Percentiles rank a stretch among this genome's conserved stretches.
phyloP scores from a whole-genome alignment of 208 protist species.

The Crithidia bombi region DNA sequence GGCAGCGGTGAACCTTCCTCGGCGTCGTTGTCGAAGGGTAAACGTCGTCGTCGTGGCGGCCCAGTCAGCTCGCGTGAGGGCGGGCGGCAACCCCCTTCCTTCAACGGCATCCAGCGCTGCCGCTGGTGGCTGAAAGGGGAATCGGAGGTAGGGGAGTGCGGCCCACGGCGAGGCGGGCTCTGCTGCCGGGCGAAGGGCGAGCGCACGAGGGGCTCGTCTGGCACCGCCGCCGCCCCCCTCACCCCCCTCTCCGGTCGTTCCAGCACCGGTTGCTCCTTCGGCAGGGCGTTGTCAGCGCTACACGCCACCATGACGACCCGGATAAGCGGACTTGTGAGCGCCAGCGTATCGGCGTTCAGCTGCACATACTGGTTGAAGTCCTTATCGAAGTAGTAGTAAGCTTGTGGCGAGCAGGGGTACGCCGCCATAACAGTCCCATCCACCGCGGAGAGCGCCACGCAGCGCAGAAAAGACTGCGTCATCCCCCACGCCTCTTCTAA shows the following conservation, averaged over 20 bases:
- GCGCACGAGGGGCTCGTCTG: neutral
- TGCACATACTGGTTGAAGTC: slow-evolving; percentile 50
- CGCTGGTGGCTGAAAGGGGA: neutral
- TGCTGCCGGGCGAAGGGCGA: neutral
- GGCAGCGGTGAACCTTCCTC: neutral
- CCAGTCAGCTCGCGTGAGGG: slow-evolving; percentile 1
- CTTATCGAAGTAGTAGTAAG: slow-evolving; percentile 57
- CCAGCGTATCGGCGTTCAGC: slow-evolving; percentile 45
- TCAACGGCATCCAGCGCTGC: slow-evolving; percentile 1
- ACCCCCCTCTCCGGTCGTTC: neutral
- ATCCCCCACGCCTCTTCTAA: slow-evolving; percentile 22
- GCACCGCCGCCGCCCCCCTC: neutral
- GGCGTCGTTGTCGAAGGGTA: slow-evolving; percentile 11
- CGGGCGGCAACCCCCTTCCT: neutral
- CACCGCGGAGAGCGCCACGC: slow-evolving; percentile 23
- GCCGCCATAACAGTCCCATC: slow-evolving; percentile 12
- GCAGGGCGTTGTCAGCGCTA: no score
- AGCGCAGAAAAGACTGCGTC: slow-evolving; percentile 37
- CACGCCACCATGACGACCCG: slow-evolving; percentile 37
- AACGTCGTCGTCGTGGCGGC: slow-evolving; percentile 2
- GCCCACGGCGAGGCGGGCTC: neutral
- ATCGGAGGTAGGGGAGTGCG: neutral
- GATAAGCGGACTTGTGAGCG: slow-evolving; percentile 31
- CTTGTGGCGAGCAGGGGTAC: slow-evolving; percentile 24
- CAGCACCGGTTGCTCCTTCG: neutral